Conservation (phyloP, 371 early-diverging fungal species). For the Coemansia sp. region DNA sequence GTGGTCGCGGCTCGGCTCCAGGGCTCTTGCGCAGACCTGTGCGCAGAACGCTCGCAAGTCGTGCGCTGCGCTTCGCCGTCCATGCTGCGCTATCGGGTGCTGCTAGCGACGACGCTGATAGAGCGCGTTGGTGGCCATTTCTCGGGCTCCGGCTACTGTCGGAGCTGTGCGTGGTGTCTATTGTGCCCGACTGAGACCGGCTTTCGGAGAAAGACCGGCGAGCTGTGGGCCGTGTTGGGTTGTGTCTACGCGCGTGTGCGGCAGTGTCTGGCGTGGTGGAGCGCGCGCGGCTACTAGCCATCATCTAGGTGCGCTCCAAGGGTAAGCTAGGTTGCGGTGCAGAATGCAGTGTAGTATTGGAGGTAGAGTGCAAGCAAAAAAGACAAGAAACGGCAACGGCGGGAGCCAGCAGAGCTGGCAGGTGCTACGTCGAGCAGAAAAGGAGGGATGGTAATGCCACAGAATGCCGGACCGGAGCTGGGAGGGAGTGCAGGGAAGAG, state of each 20-base stretch:
- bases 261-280: not conserved
- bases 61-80: conserved; percentile 6
- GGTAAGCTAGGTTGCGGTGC: not conserved
- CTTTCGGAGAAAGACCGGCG: conserved; percentile 37
- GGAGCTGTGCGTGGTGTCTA: not conserved
- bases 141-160: not conserved
- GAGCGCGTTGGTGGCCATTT: conserved; percentile 32
- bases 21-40: conserved; percentile 13
- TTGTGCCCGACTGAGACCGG: not conserved
- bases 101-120: conserved; percentile 23
- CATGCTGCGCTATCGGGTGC: not conserved
- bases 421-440: conserved; percentile 2
- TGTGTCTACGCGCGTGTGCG: not conserved
- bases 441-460: not conserved
- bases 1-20: not conserved
- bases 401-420: not conserved
- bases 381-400: not conserved
- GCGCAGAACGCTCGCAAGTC: conserved; percentile 19
- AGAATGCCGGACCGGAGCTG: conserved; percentile 6
- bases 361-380: not conserved
- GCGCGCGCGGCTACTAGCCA: not conserved
- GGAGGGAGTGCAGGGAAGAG: conserved; percentile 5
- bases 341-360: not conserved
- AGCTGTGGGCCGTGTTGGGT: not conserved
- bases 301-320: not conserved